Base-by-base conservation (phyloP, 1,139 yeast genomes). In the Suzukiozyma palmioleophila region DNA sequence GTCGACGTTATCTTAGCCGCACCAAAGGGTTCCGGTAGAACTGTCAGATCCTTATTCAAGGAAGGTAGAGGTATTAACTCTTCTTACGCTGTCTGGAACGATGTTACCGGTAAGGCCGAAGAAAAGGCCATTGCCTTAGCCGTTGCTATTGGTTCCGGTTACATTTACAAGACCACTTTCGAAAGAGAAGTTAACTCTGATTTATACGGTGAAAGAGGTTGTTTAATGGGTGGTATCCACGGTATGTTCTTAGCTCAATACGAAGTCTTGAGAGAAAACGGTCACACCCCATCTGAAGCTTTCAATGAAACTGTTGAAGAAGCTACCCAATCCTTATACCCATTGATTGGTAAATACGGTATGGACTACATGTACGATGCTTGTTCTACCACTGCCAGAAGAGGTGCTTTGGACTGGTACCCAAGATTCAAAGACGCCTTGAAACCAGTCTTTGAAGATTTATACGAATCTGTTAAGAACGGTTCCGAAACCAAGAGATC, bases 351-450 rank as follows among this genome's bases (percentile, higher is more conserved):
- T 74, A 88, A 87, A 76, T 86, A 92, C 81, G 98, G 98, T 78
- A 92, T 92, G 98, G 98, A 92, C 77, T 92, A 92, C 92, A 92
- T 92, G 98, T 92, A 92, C 83, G 97, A 90, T 66, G 98, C 98
- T 59, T 92, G 98, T 77, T 92, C 98, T 55, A 92, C 98, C 66
- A 92, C 98, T 57, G 98, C 98, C 59, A 88, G 97, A 81, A 89
- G 98, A 79, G 98, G 98, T 81, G 98, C 98, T 65, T 82, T 92
- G 62, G 98, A 92, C 80, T 92, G 98, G 98, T 90, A 92, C 81
- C 98, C 97, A 73, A 76, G 83, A 71, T 92, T 92, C 88, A 89
- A 89, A 83, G 94, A 87, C 60, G 97, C 97, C 64, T 82, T 92
- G 75, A 92, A 92, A 80, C 98, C 98, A 62, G 97, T 92, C 47